Conservation (phyloP, 345 rosid genomes). For the Corchorus capsularis region DNA sequence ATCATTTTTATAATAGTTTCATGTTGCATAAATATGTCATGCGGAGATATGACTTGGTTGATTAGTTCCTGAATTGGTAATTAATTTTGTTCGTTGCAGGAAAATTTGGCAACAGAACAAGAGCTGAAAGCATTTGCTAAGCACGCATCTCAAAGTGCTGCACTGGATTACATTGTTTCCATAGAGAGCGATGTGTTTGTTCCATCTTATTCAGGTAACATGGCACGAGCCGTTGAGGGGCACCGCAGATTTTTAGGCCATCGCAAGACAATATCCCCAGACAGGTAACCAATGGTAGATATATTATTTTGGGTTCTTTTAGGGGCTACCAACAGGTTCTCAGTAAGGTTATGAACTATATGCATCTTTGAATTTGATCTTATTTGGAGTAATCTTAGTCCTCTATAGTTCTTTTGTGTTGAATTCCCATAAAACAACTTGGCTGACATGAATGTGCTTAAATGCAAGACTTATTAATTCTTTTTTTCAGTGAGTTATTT, state of each 20-base stretch:
- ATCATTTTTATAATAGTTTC: not conserved
- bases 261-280: conserved; percentile 78
- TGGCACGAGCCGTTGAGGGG: conserved; percentile 98
- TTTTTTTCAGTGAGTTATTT: too few relatives aligned
- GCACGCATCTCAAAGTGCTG: conserved; percentile 86
- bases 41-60: not conserved
- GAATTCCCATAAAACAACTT: not conserved
- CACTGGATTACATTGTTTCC: conserved; percentile 91
- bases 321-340: not conserved
- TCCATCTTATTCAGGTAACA: conserved; percentile 90
- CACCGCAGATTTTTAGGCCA: conserved; percentile 94
- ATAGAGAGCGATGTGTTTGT: conserved; percentile 85
- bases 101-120: conserved; percentile 55
- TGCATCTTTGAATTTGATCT: not conserved
- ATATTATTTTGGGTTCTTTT: not conserved
- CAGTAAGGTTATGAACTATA: not conserved
- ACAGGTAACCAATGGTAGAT: conserved; percentile 50
- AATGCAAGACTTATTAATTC: not conserved
- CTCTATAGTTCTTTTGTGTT: not conserved
- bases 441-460: not conserved
- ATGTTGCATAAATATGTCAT: conserved; percentile 11
- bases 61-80: conserved; percentile 13
- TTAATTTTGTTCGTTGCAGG: conserved; percentile 45
- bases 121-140: conserved; percentile 63
- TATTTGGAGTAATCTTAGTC: not conserved